Evolutionary conservation across 495 filamentous ascomycete genomes (phyloP), one percentile per base, ranked within the genome.

Genomic region (Lepidopterella palustris): DNA sequence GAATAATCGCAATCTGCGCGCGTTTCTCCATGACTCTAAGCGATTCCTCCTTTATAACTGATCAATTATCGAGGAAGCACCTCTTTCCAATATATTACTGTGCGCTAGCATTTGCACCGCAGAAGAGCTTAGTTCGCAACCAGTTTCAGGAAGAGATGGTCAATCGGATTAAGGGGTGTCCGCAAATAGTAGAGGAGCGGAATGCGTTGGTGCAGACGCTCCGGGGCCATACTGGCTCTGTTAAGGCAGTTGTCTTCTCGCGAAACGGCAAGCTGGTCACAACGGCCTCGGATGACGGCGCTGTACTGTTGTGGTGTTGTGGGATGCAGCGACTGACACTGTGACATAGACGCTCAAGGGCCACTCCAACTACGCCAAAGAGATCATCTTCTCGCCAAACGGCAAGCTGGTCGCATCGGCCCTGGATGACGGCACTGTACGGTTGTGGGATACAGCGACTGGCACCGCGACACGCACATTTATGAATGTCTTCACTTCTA

Each of bases 21-120:
- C 11, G 35, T 75, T 76, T 59, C 29, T 74, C 9, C 45, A 67
- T 27, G 73, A 77, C 65, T 68, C 71, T n/a, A 66, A 52, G 53
- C 66, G 72, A 18, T 76, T 76, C 58, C 58, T 69, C 18, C 59
- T 72, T 11, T 58, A 58, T 18, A 59, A 67, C 53, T 27, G 42
- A 53, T 53, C 28, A 8, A 45, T 63, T 3, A 59, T 71, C 29
- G 63, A 72, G 31, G 26, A 55, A 4, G 62, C 52, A 21, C 54
- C 67, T 53, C 55, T 76, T 45, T n/a, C 67, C 72, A 53, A 26
- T 66, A 56, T 72, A 69, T 53, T 56, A 29, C 45, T 57, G 70
- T 5, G 70, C 62, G 5, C 57, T 78, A 1, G 24, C 72, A 11
- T 76, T 76, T 64, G 57, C 67, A 35, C 74, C 71, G 20, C n/a